Conservation (phyloP, 495 filamentous ascomycete genomes). For the Choiromyces venosus region DNA sequence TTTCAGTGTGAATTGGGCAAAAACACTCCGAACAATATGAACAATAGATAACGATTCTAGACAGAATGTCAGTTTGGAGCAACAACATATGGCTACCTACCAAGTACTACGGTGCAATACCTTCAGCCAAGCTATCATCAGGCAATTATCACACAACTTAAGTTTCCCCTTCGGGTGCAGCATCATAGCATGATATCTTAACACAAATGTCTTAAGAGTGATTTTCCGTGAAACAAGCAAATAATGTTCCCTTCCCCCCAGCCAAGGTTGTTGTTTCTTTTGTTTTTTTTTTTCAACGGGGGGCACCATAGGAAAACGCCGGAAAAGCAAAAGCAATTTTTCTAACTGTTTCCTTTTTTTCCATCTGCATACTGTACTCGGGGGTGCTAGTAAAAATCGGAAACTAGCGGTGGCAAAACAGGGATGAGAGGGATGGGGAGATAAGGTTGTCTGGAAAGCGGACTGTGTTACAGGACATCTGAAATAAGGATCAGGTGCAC, state of each 20-base stretch:
- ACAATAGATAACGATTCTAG: not conserved
- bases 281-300: not conserved
- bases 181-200: not conserved
- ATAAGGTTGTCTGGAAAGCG: too few species aligned
- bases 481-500: too few species aligned
- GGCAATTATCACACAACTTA: not conserved
- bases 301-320: not conserved
- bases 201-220: not conserved
- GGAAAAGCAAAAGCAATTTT: not conserved
- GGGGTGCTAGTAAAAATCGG: too few species aligned
- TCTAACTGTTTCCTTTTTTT: not conserved
- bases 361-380: too few species aligned
- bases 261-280: not conserved
- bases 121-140: not conserved
- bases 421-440: too few species aligned
- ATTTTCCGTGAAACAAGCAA: conserved; percentile 4
- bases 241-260: not conserved
- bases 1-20: not conserved
- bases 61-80: not conserved
- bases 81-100: not conserved
- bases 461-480: too few species aligned
- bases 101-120: too few species aligned
- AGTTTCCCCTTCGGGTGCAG: not conserved
- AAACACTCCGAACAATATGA: not conserved
- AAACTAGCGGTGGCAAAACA: too few species aligned